Conservation (phyloP, 1,284 basidiomycete genomes). For the Termitomyces sp. region DNA sequence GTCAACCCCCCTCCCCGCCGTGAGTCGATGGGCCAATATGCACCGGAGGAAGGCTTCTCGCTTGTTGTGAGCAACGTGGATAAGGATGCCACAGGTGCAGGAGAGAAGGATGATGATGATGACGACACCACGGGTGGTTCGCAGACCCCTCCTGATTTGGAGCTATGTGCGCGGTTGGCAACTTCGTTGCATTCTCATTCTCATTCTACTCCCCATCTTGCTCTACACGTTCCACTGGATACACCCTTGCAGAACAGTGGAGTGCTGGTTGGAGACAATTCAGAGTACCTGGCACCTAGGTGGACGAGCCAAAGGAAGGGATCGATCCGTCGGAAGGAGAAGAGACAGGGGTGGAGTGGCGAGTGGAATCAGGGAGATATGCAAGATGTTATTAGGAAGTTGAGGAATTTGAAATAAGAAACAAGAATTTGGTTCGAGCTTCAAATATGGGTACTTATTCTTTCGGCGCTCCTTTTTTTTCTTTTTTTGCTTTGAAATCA, state of each 20-base stretch:
- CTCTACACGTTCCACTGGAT: constrained; percentile 6
- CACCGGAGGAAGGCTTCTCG: background rate
- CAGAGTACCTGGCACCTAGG: background rate
- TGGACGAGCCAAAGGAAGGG: background rate
- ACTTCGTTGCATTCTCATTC: background rate
- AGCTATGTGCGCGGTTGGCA: background rate
- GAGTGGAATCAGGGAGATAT: constrained; percentile 30
- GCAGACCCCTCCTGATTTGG: background rate
- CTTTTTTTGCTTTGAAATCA: no score
- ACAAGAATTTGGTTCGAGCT: background rate
- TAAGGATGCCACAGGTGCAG: background rate
- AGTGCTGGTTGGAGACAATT: background rate
- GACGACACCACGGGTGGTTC: background rate
- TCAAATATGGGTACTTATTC: no score
- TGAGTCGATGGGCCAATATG: background rate
- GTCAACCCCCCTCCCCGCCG: background rate
- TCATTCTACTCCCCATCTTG: constrained; percentile 8
- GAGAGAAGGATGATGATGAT: background rate
- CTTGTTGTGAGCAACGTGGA: background rate
- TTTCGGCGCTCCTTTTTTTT: no score
- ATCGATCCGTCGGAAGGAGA: constrained; percentile 8
- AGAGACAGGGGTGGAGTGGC: constrained; percentile 24
- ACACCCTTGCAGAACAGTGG: constrained; percentile 11
- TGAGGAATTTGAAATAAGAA: constrained; percentile 20
- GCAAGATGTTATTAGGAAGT: constrained; percentile 27